phyloP scores from a whole-genome alignment of 768 basidiomycete species.

The Pleurotus platypus region DNA sequence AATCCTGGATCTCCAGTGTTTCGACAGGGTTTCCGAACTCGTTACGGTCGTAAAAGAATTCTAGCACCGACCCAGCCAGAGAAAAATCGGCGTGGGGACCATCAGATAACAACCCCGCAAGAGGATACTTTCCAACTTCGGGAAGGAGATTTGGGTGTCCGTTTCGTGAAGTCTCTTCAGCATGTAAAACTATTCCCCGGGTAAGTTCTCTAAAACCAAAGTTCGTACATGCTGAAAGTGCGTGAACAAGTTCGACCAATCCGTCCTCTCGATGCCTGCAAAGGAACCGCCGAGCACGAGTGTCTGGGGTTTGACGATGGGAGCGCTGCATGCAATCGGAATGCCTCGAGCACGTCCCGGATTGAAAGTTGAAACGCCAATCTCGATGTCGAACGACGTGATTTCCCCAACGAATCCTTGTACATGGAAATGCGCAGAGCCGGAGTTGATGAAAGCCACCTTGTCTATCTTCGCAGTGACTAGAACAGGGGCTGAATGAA shows the following conservation, averaged over 20 bases:
- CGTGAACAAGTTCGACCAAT: not conserved
- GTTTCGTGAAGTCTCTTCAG: not conserved
- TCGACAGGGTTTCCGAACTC: not conserved
- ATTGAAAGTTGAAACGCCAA: not conserved
- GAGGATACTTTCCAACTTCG: not conserved
- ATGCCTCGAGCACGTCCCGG: not conserved
- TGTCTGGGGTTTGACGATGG: not conserved
- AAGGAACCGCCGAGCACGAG: not conserved
- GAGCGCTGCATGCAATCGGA: not conserved
- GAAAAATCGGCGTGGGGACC: not conserved
- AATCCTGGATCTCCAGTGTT: not conserved
- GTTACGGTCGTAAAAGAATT: not conserved
- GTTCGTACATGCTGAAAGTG: not conserved
- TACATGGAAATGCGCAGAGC: not conserved
- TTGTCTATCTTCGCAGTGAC: not conserved
- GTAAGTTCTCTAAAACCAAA: not conserved
- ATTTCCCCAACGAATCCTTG: not conserved
- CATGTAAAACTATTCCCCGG: not conserved
- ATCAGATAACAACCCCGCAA: not conserved
- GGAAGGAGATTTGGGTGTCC: not conserved
- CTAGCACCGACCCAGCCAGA: not conserved
- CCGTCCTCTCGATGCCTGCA: not conserved
- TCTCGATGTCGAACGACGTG: not conserved
- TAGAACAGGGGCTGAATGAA: not conserved
- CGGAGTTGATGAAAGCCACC: not conserved